Conservation (phyloP, 2,329 filamentous ascomycete species). For the Colletotrichum filicis region DNA sequence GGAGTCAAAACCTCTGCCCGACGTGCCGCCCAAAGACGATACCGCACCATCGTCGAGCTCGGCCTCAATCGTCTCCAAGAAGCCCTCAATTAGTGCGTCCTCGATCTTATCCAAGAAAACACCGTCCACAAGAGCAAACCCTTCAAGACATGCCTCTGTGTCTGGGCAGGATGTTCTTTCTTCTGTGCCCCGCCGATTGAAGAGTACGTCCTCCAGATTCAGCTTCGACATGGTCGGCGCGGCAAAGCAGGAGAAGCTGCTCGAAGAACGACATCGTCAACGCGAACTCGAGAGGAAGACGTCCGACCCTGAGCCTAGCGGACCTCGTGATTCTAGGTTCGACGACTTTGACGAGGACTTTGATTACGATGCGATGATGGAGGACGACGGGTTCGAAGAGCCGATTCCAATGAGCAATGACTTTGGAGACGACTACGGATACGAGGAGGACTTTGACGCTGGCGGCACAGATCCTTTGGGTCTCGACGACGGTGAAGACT, state of each 20-base stretch:
- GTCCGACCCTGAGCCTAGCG: constrained; percentile 46
- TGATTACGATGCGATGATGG: constrained; percentile 73
- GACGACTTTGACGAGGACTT: constrained; percentile 74
- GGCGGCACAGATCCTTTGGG: constrained; percentile 39
- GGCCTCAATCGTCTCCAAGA: constrained; percentile 47
- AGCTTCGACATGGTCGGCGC: constrained; percentile 84
- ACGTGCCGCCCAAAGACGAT: constrained; percentile 53
- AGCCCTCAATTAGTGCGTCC: constrained; percentile 40
- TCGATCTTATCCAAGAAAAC: constrained; percentile 40
- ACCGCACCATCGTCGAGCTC: constrained; percentile 42
- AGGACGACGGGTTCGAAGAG: constrained; percentile 74
- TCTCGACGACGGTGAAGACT: constrained; percentile 15
- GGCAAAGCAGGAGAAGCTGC: constrained; percentile 73
- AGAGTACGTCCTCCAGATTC: constrained; percentile 82
- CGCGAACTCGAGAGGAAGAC: constrained; percentile 71
- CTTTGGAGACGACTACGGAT: constrained; percentile 48
- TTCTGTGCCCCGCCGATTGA: constrained; percentile 72
- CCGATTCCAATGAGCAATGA: constrained; percentile 71
- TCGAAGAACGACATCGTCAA: constrained; percentile 79
- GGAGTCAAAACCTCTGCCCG: constrained; percentile 35
- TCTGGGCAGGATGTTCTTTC: constrained; percentile 58
- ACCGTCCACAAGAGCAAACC: constrained; percentile 50
- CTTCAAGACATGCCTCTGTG: constrained; percentile 64
- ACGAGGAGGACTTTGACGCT: constrained; percentile 44
- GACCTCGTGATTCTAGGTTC: constrained; percentile 62